phyloP scores from a whole-genome alignment of 257 asterid genomes.

The Primulina tabacum region DNA sequence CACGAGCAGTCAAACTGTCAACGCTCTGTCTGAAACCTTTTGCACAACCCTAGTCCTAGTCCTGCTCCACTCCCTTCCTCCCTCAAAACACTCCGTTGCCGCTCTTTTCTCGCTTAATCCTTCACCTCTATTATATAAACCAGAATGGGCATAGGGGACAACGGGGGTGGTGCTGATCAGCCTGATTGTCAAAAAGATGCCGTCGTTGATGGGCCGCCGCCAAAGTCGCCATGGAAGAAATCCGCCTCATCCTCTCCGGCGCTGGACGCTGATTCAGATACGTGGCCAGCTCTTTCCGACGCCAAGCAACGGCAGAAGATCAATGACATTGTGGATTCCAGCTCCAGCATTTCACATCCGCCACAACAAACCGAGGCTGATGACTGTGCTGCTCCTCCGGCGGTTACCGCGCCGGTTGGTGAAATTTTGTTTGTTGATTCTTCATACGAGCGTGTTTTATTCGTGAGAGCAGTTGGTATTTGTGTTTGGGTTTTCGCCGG shows the following conservation, averaged over 20 bases:
- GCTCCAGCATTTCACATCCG: constrained; percentile 32
- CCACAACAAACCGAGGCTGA: constrained; percentile 22
- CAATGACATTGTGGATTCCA: constrained; percentile 29
- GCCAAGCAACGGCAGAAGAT: constrained; percentile 48
- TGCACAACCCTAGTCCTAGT: neutral
- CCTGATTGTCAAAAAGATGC: constrained; percentile 46
- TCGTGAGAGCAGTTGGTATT: constrained; percentile 16
- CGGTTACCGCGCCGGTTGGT: constrained; percentile 36
- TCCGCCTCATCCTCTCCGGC: constrained; percentile 45
- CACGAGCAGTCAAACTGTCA: constrained; percentile 21
- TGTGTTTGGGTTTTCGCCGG: neutral
- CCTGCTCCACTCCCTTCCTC: neutral
- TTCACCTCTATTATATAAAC: constrained; percentile 15
- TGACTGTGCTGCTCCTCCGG: constrained; percentile 32
- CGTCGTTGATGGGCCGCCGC: constrained; percentile 40
- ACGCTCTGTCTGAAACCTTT: constrained; percentile 16
- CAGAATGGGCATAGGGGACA: constrained; percentile 49
- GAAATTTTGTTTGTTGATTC: constrained; percentile 12
- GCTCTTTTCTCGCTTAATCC: constrained; percentile 6
- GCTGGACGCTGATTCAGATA: constrained; percentile 52
- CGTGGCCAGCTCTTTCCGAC: constrained; percentile 82
- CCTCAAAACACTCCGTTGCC: neutral
- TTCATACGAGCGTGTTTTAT: neutral
- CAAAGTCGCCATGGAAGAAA: constrained; percentile 81
- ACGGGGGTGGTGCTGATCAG: constrained; percentile 36